A percentile compares a stretch with the other conserved stretches of the same genome.
Conservation (phyloP, 2,329 filamentous ascomycete species). For the Claviceps sp. region DNA sequence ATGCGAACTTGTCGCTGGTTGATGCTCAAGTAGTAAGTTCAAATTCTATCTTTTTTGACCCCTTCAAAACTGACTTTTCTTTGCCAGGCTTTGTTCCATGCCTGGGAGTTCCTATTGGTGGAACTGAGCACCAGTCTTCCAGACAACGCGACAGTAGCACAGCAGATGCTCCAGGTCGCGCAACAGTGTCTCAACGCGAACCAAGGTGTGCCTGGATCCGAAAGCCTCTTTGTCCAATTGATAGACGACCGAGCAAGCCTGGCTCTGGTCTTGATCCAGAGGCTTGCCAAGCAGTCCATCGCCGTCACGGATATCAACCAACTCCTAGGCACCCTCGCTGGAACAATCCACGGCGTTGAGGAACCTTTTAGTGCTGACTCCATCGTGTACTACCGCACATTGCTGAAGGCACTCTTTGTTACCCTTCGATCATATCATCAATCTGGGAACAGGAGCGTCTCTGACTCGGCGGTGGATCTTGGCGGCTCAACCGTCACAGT, state of each 20-base stretch:
- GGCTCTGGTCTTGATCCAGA: conserved; percentile 69
- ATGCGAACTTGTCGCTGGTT: conserved; percentile 80
- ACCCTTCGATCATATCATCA: conserved; percentile 53
- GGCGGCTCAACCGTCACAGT: conserved; percentile 29
- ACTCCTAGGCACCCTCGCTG: conserved; percentile 36
- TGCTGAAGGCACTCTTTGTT: conserved; percentile 77
- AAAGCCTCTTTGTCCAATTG: conserved; percentile 70
- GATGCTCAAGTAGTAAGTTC: conserved; percentile 72
- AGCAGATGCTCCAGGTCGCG: conserved; percentile 60
- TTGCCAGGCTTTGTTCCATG: conserved; percentile 61
- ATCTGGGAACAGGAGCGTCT: conserved; percentile 15
- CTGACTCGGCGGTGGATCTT: conserved; percentile 19
- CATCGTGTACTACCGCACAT: conserved; percentile 63
- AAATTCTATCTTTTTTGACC: conserved; percentile 7
- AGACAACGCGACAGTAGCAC: conserved; percentile 41
- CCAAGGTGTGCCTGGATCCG: conserved; percentile 54
- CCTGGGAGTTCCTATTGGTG: conserved; percentile 78
- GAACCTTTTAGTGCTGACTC: conserved; percentile 39
- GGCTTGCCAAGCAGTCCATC: conserved; percentile 48
- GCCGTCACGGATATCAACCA: conserved; percentile 37
- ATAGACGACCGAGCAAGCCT: conserved; percentile 67
- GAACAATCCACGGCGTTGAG: conserved; percentile 39
- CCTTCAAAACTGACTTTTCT: neutral
- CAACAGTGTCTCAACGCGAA: conserved; percentile 71
- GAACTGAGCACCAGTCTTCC: conserved; percentile 62